Conservation (phyloP, 78 protist species). For the Pigoraptor vietnamica region DNA sequence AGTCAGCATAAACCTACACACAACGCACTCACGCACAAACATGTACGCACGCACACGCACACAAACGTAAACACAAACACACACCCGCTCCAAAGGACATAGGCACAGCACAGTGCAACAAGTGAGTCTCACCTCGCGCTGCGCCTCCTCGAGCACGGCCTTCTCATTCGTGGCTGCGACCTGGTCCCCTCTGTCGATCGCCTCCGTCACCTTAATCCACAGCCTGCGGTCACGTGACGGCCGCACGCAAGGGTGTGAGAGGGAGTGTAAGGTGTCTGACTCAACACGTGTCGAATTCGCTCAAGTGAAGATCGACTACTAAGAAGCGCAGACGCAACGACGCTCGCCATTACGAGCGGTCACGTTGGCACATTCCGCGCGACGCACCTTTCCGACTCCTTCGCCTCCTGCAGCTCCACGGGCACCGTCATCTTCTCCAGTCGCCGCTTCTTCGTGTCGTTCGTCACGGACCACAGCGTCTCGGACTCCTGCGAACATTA, state of each 20-base stretch:
- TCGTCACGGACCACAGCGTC: background rate
- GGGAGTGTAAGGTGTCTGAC: background rate
- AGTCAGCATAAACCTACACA: background rate
- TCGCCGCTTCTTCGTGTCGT: background rate
- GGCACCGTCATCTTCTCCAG: background rate
- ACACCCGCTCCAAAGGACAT: too few relatives aligned
- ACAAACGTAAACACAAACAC: background rate
- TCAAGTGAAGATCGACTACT: conserved; percentile 27
- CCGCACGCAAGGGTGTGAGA: too few relatives aligned
- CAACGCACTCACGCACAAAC: background rate
- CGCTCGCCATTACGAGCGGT: background rate
- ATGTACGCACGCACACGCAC: background rate
- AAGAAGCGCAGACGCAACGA: conserved; percentile 14
- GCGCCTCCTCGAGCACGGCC: conserved; percentile 44
- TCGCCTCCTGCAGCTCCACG: background rate
- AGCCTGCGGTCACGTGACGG: too few relatives aligned
- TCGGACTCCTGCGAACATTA: background rate
- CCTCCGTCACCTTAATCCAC: conserved; percentile 61
- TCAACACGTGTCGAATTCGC: conserved; percentile 33
- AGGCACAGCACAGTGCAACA: too few relatives aligned
- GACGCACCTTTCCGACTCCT: background rate
- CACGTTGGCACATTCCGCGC: conserved; percentile 19
- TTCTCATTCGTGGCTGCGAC: conserved; percentile 67
- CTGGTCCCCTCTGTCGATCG: conserved; percentile 52
- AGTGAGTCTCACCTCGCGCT: conserved; percentile 50